A percentile compares a stretch with the other conserved stretches of the same genome.
Conservation (phyloP, 257 asterid species). For the Linaria vulgaris region DNA sequence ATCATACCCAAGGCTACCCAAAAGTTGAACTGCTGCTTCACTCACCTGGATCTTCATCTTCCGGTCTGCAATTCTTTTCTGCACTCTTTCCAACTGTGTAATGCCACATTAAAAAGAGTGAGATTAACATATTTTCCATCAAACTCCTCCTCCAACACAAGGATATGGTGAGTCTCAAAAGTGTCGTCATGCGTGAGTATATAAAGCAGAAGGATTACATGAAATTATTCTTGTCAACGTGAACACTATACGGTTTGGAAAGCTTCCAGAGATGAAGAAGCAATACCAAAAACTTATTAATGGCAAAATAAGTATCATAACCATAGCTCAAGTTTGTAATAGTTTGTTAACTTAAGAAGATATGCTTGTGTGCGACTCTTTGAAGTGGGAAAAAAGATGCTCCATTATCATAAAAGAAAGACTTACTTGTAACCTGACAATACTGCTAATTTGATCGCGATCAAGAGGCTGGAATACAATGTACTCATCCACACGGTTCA, state of each 20-base stretch:
- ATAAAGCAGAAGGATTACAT: no score
- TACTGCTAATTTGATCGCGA: slow-evolving; percentile 64
- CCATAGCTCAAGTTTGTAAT: no score
- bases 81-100: slow-evolving; percentile 83
- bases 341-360: no score
- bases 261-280: no score
- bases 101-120: slow-evolving; percentile 11
- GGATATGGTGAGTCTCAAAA: not conserved
- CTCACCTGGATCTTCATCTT: slow-evolving; percentile 76
- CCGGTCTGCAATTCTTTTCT: slow-evolving; percentile 70
- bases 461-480: slow-evolving; percentile 95
- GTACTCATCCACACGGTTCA: slow-evolving; percentile 94
- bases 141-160: not conserved
- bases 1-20: slow-evolving; percentile 82
- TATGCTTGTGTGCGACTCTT: not conserved
- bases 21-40: slow-evolving; percentile 69
- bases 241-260: no score
- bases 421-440: slow-evolving; percentile 74
- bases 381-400: no score
- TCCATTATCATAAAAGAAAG: not conserved
- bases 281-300: no score
- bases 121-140: not conserved
- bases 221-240: no score
- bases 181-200: no score
- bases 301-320: no score